Evolutionary conservation across 257 asterid species (phyloP), one percentile per base, ranked within the genome.

Genomic region (Solanum chiquidenum): DNA sequence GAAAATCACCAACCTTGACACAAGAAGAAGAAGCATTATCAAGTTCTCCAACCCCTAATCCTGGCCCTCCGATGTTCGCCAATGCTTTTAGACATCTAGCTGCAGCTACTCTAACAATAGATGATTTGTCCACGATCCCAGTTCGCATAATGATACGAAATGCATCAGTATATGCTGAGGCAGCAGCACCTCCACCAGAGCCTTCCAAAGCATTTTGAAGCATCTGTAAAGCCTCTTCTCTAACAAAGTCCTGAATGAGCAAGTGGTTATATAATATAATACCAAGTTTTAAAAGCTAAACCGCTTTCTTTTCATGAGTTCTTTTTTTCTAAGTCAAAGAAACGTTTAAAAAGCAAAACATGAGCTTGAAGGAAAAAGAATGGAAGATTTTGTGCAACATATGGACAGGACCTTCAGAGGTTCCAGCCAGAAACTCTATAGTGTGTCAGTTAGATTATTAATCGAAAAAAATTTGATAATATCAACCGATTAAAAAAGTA

Each of bases 201-300:
- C 99, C 99, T 91, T 97, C 99, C 93, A 97, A 90, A 82, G 99
- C 99, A 92, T 95, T 97, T 86, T 93, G 94, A 92, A 97, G 99
- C 99, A 97, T 94, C 92, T 94, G 95, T 89, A 97, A 86, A 89
- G 98, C 98, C 92, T 96, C 99, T 93, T 94, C 96, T 79, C 99
- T 94, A 90, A 97, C 99, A 92, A 94, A 96, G 87, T 96, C 99
- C 99, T 97, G 92, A 86, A 89, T 90, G 89, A 89, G 87, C 76
- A 62, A 82, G 89, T 33, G 44, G 77, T 88, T 90, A 91, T 90
- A 85, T 77, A 88, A 83, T 87, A 80, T 1, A 80, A 80, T 23
- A 80, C 69, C 69, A 80, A 80, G 11, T 80, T 46, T 80, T 40
- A 80, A 80, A 80, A 27, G 42, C 42, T 29, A 46, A 80, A 80